These are phyloP conservation scores for Komagataella kurtzmanii DNA, from an alignment of 805 yeast genomes.

Conservation along the genomic window DNA sequence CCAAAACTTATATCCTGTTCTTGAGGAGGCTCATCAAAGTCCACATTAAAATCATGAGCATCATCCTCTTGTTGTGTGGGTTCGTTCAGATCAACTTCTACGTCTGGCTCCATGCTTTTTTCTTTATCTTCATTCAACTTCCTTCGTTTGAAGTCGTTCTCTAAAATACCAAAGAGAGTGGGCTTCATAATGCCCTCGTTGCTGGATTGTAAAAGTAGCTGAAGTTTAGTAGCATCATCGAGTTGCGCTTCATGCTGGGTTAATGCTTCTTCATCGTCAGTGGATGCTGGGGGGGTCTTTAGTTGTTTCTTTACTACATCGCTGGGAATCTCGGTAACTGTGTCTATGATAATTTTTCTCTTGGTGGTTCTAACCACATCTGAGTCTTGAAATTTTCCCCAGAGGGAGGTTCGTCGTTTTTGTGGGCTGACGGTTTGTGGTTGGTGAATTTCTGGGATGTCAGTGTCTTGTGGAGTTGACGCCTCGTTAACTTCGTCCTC, in stretches of 20 bases:
- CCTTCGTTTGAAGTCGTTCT: background rate
- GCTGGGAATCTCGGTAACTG: slow-evolving; percentile 26
- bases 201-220: background rate
- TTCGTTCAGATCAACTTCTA: slow-evolving; percentile 1
- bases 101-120: background rate
- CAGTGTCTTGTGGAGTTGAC: slow-evolving; percentile 4
- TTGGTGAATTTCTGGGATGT: background rate
- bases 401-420: slow-evolving; percentile 6
- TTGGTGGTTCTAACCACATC: slow-evolving; percentile 35
- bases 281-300: background rate
- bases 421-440: background rate
- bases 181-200: background rate
- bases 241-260: background rate
- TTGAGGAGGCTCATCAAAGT: slow-evolving; percentile 1
- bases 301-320: slow-evolving; percentile 20
- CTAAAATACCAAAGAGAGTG: background rate
- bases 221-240: background rate
- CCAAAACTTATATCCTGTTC: slow-evolving; percentile 2
- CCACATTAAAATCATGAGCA: background rate
- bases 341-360: slow-evolving; percentile 32
- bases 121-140: background rate
- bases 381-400: slow-evolving; percentile 14
- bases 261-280: slow-evolving; percentile 5
- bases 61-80: background rate
- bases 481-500: slow-evolving; percentile 4